Percentiles rank a stretch among this genome's conserved stretches.
Conservation (phyloP, 73 alveolate species). For the Tetrahymena malaccensis region DNA sequence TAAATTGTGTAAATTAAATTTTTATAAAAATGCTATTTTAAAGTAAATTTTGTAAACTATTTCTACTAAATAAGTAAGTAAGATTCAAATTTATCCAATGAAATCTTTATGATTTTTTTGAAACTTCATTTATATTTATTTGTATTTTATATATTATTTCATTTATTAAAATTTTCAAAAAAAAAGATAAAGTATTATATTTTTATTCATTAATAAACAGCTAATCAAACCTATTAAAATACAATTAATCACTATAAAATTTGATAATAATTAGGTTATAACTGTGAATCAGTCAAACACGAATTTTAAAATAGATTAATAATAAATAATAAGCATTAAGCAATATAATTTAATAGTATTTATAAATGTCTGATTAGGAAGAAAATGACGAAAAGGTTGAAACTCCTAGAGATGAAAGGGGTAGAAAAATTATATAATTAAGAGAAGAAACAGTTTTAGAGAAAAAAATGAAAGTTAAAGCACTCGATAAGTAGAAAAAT, state of each 20-base stretch:
- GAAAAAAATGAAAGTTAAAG: slow-evolving; percentile 58
- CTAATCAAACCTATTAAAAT: not conserved
- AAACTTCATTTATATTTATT: not conserved
- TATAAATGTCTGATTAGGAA: slow-evolving; percentile 33
- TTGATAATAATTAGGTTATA: not conserved
- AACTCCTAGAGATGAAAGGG: slow-evolving; percentile 23
- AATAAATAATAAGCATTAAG: not conserved
- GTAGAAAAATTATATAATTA: slow-evolving; percentile 10
- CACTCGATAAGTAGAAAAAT: slow-evolving; percentile 75
- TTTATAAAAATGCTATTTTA: too few relatives aligned
- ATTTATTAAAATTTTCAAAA: not conserved
- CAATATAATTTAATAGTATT: not conserved
- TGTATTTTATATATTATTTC: too few relatives aligned
- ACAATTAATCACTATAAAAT: not conserved
- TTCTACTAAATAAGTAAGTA: not conserved
- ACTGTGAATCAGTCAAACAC: not conserved
- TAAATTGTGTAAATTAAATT: too few relatives aligned
- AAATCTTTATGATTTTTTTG: not conserved
- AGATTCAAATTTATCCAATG: not conserved
- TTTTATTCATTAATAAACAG: not conserved
- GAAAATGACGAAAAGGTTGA: slow-evolving; percentile 8
- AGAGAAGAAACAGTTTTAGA: slow-evolving; percentile 36
- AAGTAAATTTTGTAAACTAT: too few relatives aligned
- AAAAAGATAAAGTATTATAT: not conserved
- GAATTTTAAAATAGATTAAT: not conserved